Base-by-base conservation (phyloP, 805 yeast species). In the Yarrowia sp. region DNA sequence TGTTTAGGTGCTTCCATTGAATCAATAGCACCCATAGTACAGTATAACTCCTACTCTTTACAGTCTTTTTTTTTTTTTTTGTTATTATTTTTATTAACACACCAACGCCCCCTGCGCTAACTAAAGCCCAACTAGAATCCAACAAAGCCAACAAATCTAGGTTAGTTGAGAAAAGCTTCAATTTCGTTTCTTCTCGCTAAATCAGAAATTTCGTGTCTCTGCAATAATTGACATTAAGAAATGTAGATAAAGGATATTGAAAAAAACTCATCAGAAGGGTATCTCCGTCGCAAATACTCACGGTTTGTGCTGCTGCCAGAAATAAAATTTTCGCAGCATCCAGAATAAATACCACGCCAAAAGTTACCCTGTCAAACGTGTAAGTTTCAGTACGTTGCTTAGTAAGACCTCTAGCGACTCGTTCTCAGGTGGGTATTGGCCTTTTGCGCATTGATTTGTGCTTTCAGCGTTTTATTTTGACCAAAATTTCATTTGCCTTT, bases 181-280 rank as follows among this genome's bases (percentile, higher is more conserved):
- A 14, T 6, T 14, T 44, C 18, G 18, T 3, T 18, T 12, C 13
- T 27, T 44, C 6, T 25, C 22, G 51, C 35, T 44, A 29, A 44
- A 44, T 44, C 51, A 44, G 51, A 27, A 44, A 44, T 44, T 44
- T 44, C 51, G 51, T 44, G 51, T 44, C 51, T 44, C 51, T 44
- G 51, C 51, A 44, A 44, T 44, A 44, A 44, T 44, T 44, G 51
- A 44, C 51, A 44, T 44, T 44, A 44, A 44, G 51, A 44, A 44
- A 44, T 44, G 51, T 44, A 44, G 51, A 44, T 44, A 44, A 44
- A 44, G 51, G 51, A 41, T 44, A 44, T 44, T 44, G 51, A 44
- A 44, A 44, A 44, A 44, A 44, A 25, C 51, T 44, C 51, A 44
- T 44, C 51, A 44, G 16, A 44, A 14, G 9, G 42, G 25, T 21